phyloP scores from a whole-genome alignment of 345 rosid species.

The Murraya koenigii region DNA sequence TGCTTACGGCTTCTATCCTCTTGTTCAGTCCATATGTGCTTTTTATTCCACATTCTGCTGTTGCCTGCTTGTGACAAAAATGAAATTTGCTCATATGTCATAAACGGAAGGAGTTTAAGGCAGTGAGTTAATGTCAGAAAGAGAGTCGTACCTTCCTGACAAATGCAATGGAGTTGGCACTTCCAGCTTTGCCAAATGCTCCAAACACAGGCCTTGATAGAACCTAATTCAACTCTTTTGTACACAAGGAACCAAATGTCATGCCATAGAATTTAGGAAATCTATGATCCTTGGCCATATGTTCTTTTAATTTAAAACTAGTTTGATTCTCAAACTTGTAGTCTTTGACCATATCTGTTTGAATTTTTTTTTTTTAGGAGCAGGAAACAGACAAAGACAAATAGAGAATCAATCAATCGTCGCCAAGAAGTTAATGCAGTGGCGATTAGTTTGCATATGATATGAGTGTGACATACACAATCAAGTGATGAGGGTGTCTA shows the following conservation, averaged over 20 bases:
- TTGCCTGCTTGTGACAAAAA: conserved; percentile 47
- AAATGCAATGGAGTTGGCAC: conserved; percentile 80
- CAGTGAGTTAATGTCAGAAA: background rate
- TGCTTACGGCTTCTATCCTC: conserved; percentile 73
- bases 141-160: conserved; percentile 71
- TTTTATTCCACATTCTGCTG: conserved; percentile 52
- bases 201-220: conserved; percentile 96
- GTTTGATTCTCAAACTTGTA: background rate
- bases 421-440: no score
- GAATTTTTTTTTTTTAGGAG: no score
- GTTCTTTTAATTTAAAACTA: background rate
- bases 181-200: conserved; percentile 90
- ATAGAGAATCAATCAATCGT: no score
- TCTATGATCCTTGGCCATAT: background rate
- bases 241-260: background rate
- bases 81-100: background rate
- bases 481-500: no score
- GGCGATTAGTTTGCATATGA: no score
- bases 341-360: background rate
- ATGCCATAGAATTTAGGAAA: no score
- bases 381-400: no score
- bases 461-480: no score
- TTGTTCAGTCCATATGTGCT: conserved; percentile 61
- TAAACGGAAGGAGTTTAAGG: background rate
- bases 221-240: conserved; percentile 41